A percentile compares a stretch with the other conserved stretches of the same genome.
phyloP scores from a whole-genome alignment of 2,329 filamentous ascomycete species.

The Nigrograna mackinnonii region DNA sequence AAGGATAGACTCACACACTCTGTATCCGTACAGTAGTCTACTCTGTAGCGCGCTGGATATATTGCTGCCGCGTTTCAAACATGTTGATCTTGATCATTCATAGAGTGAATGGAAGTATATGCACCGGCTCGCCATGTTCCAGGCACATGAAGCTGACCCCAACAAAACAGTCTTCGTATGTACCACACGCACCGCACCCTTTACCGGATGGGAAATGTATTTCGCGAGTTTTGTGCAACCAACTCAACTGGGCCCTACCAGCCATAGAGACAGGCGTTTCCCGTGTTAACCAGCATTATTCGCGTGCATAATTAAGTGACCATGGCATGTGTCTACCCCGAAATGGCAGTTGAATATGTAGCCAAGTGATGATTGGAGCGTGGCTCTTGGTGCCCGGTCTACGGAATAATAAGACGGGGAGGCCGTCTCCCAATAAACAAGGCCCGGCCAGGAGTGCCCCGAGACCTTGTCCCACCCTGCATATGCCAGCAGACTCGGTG shows the following conservation, averaged over 20 bases:
- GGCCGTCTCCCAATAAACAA: too few relatives aligned
- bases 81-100: not conserved
- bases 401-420: too few relatives aligned
- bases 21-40: not conserved
- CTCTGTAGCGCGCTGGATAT: not conserved
- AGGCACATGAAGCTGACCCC: not conserved
- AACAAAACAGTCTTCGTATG: not conserved
- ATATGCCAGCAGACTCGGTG: too few relatives aligned
- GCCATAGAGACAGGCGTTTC: not conserved
- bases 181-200: not conserved
- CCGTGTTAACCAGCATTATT: slow-evolving; percentile 14
- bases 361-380: too few relatives aligned
- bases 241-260: too few relatives aligned
- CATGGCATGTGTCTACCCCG: not conserved
- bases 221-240: too few relatives aligned
- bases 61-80: not conserved
- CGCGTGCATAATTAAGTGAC: slow-evolving; percentile 15
- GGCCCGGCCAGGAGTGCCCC: too few relatives aligned
- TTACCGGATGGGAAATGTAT: too few relatives aligned
- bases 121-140: not conserved
- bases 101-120: not conserved
- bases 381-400: too few relatives aligned
- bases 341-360: too few relatives aligned
- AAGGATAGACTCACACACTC: not conserved
- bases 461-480: too few relatives aligned